Conservation (phyloP, 805 yeast genomes). For the Blastobotrys terrestris region DNA sequence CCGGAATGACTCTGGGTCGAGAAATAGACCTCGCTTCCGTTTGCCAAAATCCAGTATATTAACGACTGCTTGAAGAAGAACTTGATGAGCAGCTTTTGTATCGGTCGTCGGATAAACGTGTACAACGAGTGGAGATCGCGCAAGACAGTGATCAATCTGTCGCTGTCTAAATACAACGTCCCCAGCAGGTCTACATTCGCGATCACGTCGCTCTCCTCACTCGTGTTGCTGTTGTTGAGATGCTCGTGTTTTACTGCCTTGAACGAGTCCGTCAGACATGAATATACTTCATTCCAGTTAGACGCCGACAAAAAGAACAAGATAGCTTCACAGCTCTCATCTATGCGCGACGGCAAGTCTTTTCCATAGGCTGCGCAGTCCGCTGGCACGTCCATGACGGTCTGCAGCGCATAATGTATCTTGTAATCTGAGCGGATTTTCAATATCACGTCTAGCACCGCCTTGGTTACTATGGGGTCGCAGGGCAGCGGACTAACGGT, state of each 20-base stretch:
- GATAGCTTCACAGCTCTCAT: slow-evolving; percentile 30
- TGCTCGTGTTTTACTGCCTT: slow-evolving; percentile 33
- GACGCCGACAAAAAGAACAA: slow-evolving; percentile 45
- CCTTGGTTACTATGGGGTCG: slow-evolving; percentile 8
- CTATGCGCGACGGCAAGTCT: slow-evolving; percentile 10
- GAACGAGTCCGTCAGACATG: slow-evolving; percentile 1
- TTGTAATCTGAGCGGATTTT: slow-evolving; percentile 11
- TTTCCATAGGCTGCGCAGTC: background rate
- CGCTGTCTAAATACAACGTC: slow-evolving; percentile 37
- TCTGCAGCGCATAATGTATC: slow-evolving; percentile 8
- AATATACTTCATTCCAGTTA: slow-evolving; percentile 39
- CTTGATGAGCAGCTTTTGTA: slow-evolving; percentile 42
- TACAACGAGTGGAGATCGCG: slow-evolving; percentile 36
- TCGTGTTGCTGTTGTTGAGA: background rate
- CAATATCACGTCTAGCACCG: slow-evolving; percentile 12
- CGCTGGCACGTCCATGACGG: slow-evolving; percentile 2
- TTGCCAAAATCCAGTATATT: slow-evolving; percentile 44
- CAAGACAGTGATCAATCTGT: slow-evolving; percentile 34
- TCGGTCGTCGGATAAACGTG: slow-evolving; percentile 35
- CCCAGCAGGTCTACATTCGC: slow-evolving; percentile 44
- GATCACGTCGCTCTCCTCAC: slow-evolving; percentile 34
- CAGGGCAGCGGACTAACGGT: slow-evolving; percentile 10
- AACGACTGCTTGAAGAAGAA: slow-evolving; percentile 43
- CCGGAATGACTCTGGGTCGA: slow-evolving; percentile 10
- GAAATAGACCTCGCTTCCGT: slow-evolving; percentile 38